Evolutionary conservation across 2,329 filamentous ascomycete species (phyloP).

Genomic region (Anthostomella pinea): DNA sequence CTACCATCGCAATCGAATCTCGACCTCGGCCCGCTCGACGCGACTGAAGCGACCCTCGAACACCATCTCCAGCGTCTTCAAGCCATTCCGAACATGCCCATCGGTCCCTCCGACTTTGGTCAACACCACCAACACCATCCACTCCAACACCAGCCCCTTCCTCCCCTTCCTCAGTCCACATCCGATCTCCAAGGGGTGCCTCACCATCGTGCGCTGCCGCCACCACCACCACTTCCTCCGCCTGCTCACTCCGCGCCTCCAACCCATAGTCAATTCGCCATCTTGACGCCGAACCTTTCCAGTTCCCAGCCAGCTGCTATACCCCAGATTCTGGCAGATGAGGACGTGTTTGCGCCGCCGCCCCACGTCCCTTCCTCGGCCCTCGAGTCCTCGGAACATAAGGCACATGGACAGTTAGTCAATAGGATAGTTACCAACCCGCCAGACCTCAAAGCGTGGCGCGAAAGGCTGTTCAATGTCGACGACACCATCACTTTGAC

Average conservation of each 20-base stretch:
- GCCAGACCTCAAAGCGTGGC: slow-evolving; percentile 66
- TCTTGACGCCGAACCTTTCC: slow-evolving; percentile 34
- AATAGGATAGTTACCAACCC: slow-evolving; percentile 62
- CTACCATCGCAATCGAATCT: slow-evolving; percentile 36
- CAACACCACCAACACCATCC: slow-evolving; percentile 26
- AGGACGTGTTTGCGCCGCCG: slow-evolving; percentile 32
- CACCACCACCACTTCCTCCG: slow-evolving; percentile 26
- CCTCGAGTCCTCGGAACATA: slow-evolving; percentile 37
- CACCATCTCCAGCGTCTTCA: slow-evolving; percentile 34
- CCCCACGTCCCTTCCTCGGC: slow-evolving; percentile 19
- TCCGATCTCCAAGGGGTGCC: slow-evolving; percentile 17
- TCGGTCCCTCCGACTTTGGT: slow-evolving; percentile 28
- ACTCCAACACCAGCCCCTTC: slow-evolving; percentile 26
- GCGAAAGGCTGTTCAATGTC: slow-evolving; percentile 71
- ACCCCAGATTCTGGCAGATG: slow-evolving; percentile 34
- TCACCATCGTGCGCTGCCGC: slow-evolving; percentile 23
- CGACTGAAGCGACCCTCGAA: slow-evolving; percentile 35
- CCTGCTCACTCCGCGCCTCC: slow-evolving; percentile 33
- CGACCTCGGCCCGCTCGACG: slow-evolving; percentile 39
- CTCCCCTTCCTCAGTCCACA: slow-evolving; percentile 19
- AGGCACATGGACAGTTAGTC: slow-evolving; percentile 50
- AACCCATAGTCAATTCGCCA: slow-evolving; percentile 43
- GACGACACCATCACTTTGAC: slow-evolving; percentile 69
- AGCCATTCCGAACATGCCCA: slow-evolving; percentile 31
- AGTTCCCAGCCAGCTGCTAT: slow-evolving; percentile 12